A percentile compares a stretch with the other conserved stretches of the same genome.
Evolutionary conservation across 306 rosid species (phyloP).

Genomic region (Prosopis cineraria): DNA sequence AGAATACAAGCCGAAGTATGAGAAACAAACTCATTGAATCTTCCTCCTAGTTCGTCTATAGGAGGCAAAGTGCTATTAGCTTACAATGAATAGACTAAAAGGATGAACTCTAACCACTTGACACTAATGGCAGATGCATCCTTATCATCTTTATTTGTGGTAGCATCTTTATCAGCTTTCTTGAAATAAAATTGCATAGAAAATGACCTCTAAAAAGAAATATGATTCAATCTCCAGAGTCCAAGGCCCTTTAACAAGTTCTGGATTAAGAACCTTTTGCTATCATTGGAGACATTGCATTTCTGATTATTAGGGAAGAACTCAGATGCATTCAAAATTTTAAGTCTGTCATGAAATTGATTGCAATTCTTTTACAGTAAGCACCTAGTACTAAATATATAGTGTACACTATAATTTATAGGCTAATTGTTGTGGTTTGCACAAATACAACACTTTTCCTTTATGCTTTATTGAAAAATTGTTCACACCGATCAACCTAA

Average conservation of each 20-base stretch:
- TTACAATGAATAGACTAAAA: too few species aligned
- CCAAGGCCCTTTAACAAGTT: slow-evolving; percentile 98
- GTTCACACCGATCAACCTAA: too few species aligned
- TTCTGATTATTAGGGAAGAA: slow-evolving; percentile 85
- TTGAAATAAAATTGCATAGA: slow-evolving; percentile 31
- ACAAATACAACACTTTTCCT: background rate
- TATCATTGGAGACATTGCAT: slow-evolving; percentile 97
- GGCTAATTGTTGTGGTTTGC: slow-evolving; percentile 11
- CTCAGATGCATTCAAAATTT: slow-evolving; percentile 74
- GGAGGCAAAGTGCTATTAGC: too few species aligned
- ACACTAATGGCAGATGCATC: too few species aligned
- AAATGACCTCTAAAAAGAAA: slow-evolving; percentile 1
- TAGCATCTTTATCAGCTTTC: too few species aligned
- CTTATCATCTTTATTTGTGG: too few species aligned
- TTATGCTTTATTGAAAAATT: too few species aligned
- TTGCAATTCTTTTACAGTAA: slow-evolving; percentile 26
- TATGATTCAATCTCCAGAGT: slow-evolving; percentile 73
- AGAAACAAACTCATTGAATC: too few species aligned
- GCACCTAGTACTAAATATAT: slow-evolving; percentile 1
- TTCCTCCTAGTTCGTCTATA: too few species aligned
- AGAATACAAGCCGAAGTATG: too few species aligned
- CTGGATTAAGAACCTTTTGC: slow-evolving; percentile 99
- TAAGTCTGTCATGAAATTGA: slow-evolving; percentile 28
- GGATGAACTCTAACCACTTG: too few species aligned
- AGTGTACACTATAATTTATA: background rate